Percentiles rank a stretch among this genome's conserved stretches.
Conservation (phyloP, 1,139 yeast species). For the Protomyces inouyei region DNA sequence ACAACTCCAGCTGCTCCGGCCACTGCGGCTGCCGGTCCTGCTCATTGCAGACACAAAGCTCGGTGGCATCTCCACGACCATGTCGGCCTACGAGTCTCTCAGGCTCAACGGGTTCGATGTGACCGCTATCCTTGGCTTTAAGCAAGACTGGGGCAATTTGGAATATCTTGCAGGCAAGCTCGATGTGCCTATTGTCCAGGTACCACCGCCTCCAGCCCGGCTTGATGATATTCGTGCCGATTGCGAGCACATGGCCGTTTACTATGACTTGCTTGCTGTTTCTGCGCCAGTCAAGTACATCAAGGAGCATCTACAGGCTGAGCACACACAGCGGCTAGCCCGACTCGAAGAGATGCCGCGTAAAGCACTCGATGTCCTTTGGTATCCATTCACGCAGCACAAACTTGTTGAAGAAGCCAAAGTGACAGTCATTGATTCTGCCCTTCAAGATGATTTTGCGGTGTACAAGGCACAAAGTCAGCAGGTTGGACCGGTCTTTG, state of each 20-base stretch:
- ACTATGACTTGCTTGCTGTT: conserved; percentile 31
- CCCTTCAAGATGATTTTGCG: conserved; percentile 35
- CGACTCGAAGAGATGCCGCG: conserved; percentile 32
- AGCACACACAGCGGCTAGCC: conserved; percentile 31
- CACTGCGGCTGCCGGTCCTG: conserved; percentile 36
- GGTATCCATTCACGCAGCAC: conserved; percentile 39
- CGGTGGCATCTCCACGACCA: conserved; percentile 37
- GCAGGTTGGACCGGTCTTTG: conserved; percentile 34
- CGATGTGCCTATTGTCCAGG: conserved; percentile 16
- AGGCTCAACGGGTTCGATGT: conserved; percentile 36
- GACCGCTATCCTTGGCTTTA: conserved; percentile 33
- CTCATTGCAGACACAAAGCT: conserved; percentile 36
- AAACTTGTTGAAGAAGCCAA: conserved; percentile 30
- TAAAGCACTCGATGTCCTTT: conserved; percentile 34
- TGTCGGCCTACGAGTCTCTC: conserved; percentile 36
- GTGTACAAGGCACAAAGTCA: neutral
- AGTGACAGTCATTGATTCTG: conserved; percentile 37
- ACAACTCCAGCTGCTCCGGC: conserved; percentile 36
- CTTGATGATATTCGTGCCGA: conserved; percentile 29
- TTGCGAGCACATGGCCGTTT: conserved; percentile 31
- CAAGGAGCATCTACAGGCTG: conserved; percentile 25
- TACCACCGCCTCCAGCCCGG: conserved; percentile 33
- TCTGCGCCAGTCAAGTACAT: conserved; percentile 28
- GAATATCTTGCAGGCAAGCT: conserved; percentile 34
- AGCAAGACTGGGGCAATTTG: conserved; percentile 33